phyloP scores from a whole-genome alignment of 2,329 filamentous ascomycete genomes.

The Ascochyta lentis region DNA sequence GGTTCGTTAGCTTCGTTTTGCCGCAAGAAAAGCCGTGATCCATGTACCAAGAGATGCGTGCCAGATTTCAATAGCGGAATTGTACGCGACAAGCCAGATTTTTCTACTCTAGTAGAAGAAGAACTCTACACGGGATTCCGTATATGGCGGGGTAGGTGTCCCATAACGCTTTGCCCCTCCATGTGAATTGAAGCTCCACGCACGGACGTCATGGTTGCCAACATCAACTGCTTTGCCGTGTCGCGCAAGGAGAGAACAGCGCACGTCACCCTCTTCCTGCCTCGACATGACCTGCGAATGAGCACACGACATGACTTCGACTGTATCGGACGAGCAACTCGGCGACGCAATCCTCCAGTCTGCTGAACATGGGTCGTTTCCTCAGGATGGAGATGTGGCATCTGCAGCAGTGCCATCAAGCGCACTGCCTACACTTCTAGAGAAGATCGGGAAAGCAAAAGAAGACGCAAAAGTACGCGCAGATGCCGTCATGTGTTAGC shows the following conservation, averaged over 20 bases:
- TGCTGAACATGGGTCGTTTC: slow-evolving; percentile 63
- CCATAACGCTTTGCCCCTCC: slow-evolving; percentile 11
- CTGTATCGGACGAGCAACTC: slow-evolving; percentile 49
- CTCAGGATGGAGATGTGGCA: slow-evolving; percentile 62
- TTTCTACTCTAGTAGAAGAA: slow-evolving; percentile 1
- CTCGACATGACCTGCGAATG: slow-evolving; percentile 25
- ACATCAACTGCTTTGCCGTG: slow-evolving; percentile 11
- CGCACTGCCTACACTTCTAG: slow-evolving; percentile 58
- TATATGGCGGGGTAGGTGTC: slow-evolving; percentile 11
- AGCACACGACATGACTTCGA: slow-evolving; percentile 35
- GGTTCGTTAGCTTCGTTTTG: slow-evolving; percentile 2
- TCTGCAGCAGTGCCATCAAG: slow-evolving; percentile 59
- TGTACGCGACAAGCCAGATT: slow-evolving; percentile 1
- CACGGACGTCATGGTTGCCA: slow-evolving; percentile 19
- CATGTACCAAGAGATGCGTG: slow-evolving; percentile 1
- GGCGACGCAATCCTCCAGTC: slow-evolving; percentile 70
- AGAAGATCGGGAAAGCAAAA: slow-evolving; percentile 59
- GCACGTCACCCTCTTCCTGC: slow-evolving; percentile 1
- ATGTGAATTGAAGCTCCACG: slow-evolving; percentile 15
- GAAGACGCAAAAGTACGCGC: slow-evolving; percentile 59
- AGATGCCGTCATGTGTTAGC: background rate
- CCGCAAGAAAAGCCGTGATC: background rate
- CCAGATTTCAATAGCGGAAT: background rate
- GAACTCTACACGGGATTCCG: background rate
- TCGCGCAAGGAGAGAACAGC: slow-evolving; percentile 13